These are phyloP conservation scores for Beauveria australis DNA, from an alignment of 2,329 filamentous ascomycete genomes.

Conservation along the genomic window DNA sequence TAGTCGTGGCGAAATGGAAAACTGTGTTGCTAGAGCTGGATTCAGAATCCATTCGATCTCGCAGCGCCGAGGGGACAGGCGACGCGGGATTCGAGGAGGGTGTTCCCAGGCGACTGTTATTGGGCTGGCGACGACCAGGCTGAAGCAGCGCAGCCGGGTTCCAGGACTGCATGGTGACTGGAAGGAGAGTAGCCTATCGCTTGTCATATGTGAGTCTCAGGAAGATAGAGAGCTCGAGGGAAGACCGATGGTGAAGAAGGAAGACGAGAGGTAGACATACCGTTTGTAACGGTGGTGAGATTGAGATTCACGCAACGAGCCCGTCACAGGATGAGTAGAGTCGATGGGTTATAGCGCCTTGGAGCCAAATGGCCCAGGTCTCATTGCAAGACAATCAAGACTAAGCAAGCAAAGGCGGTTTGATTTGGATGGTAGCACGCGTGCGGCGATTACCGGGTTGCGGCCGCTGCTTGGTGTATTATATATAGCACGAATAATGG, in stretches of 20 bases:
- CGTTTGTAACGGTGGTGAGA: constrained; percentile 8
- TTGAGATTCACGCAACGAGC: not conserved
- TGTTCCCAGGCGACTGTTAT: constrained; percentile 20
- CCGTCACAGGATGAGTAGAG: not conserved
- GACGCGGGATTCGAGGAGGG: constrained; percentile 18
- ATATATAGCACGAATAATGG: not conserved
- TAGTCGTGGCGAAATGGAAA: constrained; percentile 35
- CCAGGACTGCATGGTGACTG: constrained; percentile 27
- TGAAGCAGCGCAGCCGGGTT: constrained; percentile 34
- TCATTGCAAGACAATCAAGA: not conserved
- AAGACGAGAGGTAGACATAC: not conserved
- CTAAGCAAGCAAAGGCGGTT: not conserved
- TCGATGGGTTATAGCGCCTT: constrained; percentile 1
- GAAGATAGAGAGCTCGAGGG: not conserved
- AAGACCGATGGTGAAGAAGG: not conserved
- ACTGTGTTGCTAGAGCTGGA: constrained; percentile 25
- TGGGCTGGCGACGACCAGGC: constrained; percentile 25
- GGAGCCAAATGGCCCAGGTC: not conserved
- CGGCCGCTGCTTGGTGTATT: not conserved
- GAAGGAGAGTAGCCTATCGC: constrained; percentile 20
- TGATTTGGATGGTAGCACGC: not conserved
- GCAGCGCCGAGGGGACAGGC: constrained; percentile 14
- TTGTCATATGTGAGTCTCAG: constrained; percentile 9
- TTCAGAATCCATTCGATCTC: constrained; percentile 18
- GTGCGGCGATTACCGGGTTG: not conserved